Conservation (phyloP, 2,329 filamentous ascomycete genomes). For the Elsinoe batatas region DNA sequence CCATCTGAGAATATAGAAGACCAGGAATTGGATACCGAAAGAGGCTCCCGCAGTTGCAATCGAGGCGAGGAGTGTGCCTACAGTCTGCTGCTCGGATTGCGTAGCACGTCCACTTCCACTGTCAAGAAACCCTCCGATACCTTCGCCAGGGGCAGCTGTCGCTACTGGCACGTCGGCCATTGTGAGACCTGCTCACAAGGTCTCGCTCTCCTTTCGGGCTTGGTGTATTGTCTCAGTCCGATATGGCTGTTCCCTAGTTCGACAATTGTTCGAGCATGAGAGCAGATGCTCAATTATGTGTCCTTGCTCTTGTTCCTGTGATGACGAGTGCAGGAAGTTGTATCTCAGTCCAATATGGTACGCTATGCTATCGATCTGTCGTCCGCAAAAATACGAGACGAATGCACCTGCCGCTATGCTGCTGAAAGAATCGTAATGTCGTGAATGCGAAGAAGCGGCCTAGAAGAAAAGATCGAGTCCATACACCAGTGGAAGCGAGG, state of each 20-base stretch:
- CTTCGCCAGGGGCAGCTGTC: neutral
- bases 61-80: slow-evolving; percentile 29
- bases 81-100: slow-evolving; percentile 18
- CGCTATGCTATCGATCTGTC: neutral
- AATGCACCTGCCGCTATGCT: slow-evolving; percentile 6
- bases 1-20: slow-evolving; percentile 69
- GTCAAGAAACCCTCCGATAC: neutral
- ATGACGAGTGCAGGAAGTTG: no score
- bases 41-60: slow-evolving; percentile 26
- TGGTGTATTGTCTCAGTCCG: no score
- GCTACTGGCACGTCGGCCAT: slow-evolving; percentile 4
- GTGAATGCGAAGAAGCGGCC: neutral
- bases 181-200: neutral
- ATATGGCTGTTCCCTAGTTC: no score
- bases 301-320: neutral
- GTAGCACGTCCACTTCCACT: slow-evolving; percentile 1
- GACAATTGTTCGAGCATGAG: no score
- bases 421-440: slow-evolving; percentile 1
- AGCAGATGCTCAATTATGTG: neutral
- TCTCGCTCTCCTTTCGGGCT: no score
- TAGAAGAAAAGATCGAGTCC: neutral
- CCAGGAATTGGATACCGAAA: slow-evolving; percentile 42
- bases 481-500: neutral
- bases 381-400: neutral
- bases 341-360: neutral